Conservation (phyloP, 768 basidiomycete species). For the Phylloporus scabripes region DNA sequence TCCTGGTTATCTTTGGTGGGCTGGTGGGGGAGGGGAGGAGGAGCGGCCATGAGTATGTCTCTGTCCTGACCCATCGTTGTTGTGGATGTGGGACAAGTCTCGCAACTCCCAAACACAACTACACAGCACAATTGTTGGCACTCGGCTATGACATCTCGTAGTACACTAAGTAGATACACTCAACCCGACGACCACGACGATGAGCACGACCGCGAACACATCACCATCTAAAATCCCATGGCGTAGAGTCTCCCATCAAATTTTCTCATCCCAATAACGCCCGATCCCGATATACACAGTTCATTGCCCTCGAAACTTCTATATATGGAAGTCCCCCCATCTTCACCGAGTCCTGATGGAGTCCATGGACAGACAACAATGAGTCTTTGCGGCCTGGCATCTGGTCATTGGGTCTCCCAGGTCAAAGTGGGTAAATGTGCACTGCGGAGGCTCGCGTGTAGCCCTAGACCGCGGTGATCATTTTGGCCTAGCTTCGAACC, state of each 20-base stretch:
- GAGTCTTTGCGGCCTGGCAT: no score
- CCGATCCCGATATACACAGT: slow-evolving; percentile 13
- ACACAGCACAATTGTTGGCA: slow-evolving; percentile 20
- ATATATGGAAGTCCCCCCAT: slow-evolving; percentile 18
- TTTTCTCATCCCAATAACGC: slow-evolving; percentile 19
- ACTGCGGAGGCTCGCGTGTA: no score
- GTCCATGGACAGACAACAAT: no score
- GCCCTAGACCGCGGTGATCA: no score
- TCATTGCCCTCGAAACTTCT: slow-evolving; percentile 17
- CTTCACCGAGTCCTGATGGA: background rate
- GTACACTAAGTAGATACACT: background rate
- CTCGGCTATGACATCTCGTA: slow-evolving; percentile 7
- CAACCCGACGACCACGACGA: background rate
- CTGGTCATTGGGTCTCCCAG: no score
- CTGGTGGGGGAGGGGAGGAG: slow-evolving; percentile 30
- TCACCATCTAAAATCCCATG: slow-evolving; percentile 7
- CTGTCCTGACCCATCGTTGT: slow-evolving; percentile 39
- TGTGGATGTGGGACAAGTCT: slow-evolving; percentile 30
- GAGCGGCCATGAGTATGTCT: slow-evolving; percentile 50
- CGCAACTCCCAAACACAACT: slow-evolving; percentile 28
- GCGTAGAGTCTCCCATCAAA: slow-evolving; percentile 22
- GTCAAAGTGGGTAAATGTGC: no score
- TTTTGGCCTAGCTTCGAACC: no score
- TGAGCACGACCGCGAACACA: background rate
- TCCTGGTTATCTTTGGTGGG: slow-evolving; percentile 40